phyloP scores from a whole-genome alignment of 768 basidiomycete species.

The Macrocybe gigantea region DNA sequence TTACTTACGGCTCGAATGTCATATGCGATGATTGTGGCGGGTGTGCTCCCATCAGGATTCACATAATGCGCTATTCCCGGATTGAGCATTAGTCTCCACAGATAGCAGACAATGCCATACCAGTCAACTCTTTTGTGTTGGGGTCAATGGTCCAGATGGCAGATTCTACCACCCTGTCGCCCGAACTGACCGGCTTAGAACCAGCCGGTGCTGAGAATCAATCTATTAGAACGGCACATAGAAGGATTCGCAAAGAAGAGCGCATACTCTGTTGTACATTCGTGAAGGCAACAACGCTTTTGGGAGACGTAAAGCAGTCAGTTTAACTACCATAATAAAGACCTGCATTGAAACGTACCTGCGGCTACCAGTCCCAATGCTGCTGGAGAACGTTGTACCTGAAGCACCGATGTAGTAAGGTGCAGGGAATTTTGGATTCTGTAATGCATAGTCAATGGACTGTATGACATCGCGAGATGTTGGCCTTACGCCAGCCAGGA shows the following conservation, averaged over 20 bases:
- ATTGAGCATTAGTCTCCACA: not conserved
- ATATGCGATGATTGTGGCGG: conserved; percentile 32
- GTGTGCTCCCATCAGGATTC: conserved; percentile 35
- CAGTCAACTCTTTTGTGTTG: conserved; percentile 30
- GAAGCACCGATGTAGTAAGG: conserved; percentile 34
- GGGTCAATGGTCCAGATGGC: conserved; percentile 40
- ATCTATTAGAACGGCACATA: not conserved
- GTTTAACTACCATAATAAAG: not conserved
- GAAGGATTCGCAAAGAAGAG: not conserved
- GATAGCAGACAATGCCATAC: conserved; percentile 17
- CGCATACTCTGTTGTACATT: conserved; percentile 30
- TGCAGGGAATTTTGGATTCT: conserved; percentile 34
- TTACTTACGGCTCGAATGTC: conserved; percentile 23
- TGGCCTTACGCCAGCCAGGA: conserved; percentile 29
- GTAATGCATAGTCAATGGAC: not conserved
- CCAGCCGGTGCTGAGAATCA: conserved; percentile 22
- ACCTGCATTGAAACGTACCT: conserved; percentile 9
- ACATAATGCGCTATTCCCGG: conserved; percentile 35
- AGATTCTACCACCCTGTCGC: conserved; percentile 28
- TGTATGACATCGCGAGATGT: not conserved
- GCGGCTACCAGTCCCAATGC: conserved; percentile 10
- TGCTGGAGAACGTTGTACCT: conserved; percentile 9
- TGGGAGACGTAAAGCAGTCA: not conserved
- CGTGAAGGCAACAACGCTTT: conserved; percentile 27
- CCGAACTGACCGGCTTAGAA: conserved; percentile 22